These are phyloP conservation scores for Podospora pseudoanserina DNA, from an alignment of 495 filamentous ascomycete genomes.

Conservation along the genomic window DNA sequence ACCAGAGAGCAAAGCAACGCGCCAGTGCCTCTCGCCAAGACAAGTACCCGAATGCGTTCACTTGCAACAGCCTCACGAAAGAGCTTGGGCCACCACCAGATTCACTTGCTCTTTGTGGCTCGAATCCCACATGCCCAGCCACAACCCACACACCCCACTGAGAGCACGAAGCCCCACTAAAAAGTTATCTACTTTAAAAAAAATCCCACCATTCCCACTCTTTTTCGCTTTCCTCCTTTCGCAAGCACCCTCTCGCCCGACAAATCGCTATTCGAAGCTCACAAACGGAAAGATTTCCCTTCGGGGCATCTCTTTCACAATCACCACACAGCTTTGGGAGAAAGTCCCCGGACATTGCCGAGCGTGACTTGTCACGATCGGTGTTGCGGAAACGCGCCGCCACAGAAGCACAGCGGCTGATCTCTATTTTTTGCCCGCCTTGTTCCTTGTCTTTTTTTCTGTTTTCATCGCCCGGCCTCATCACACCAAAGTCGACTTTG, in stretches of 20 bases:
- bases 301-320: conserved; percentile 33
- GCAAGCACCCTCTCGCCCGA: conserved; percentile 84
- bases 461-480: conserved; percentile 29
- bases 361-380: conserved; percentile 40
- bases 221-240: conserved; percentile 39
- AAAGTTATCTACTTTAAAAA: conserved; percentile 8
- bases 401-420: conserved; percentile 89
- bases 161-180: conserved; percentile 7
- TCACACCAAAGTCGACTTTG: conserved; percentile 37
- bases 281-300: conserved; percentile 71
- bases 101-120: background rate
- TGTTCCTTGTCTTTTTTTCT: conserved; percentile 58
- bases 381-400: conserved; percentile 92
- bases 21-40: background rate
- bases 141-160: conserved; percentile 9
- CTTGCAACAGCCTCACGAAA: background rate
- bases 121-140: background rate
- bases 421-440: conserved; percentile 39
- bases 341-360: conserved; percentile 98
- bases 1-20: background rate
- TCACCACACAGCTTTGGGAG: conserved; percentile 75
- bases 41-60: background rate
- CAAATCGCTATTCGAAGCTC: conserved; percentile 99
- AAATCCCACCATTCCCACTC: conserved; percentile 1
- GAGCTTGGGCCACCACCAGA: conserved; percentile 6